Conservation (phyloP, 2,329 filamentous ascomycete genomes). For the Penicillium psychrosexuale region DNA sequence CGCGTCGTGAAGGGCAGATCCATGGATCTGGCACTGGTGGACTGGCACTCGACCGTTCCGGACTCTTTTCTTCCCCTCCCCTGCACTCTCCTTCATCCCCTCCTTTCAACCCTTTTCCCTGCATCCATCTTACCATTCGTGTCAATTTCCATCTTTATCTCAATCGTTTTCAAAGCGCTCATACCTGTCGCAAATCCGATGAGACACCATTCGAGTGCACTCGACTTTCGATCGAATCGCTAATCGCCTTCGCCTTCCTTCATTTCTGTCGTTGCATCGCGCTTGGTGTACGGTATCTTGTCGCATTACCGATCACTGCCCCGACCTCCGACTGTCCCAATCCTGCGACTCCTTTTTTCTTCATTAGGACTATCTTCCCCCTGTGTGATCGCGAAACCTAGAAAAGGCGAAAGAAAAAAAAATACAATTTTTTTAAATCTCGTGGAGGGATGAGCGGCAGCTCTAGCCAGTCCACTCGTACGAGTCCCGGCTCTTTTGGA, state of each 20-base stretch:
- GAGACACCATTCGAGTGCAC: conserved; percentile 13
- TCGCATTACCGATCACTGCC: conserved; percentile 16
- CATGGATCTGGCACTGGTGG: conserved; percentile 29
- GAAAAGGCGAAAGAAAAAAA: conserved; percentile 6
- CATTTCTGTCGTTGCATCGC: conserved; percentile 8
- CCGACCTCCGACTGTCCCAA: not conserved
- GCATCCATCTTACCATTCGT: conserved; percentile 11
- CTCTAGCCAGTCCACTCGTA: conserved; percentile 42
- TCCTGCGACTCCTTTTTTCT: conserved; percentile 7
- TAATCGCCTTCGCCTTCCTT: conserved; percentile 12
- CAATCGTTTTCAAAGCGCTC: conserved; percentile 8
- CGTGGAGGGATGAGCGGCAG: conserved; percentile 42
- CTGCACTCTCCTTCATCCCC: conserved; percentile 19
- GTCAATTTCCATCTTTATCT: conserved; percentile 11
- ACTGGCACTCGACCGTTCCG: conserved; percentile 25
- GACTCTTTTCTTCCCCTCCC: conserved; percentile 24
- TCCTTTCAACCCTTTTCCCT: conserved; percentile 17
- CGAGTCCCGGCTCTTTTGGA: conserved; percentile 41
- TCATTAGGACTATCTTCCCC: not conserved
- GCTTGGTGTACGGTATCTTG: conserved; percentile 8
- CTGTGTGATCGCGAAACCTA: conserved; percentile 16
- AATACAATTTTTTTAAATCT: not conserved
- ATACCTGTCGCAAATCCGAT: conserved; percentile 24
- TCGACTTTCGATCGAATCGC: conserved; percentile 19
- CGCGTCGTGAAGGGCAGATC: conserved; percentile 28